These are phyloP conservation scores for Nakaseomyces nivariensis DNA, from an alignment of 1,139 yeast genomes.

Conservation along the genomic window DNA sequence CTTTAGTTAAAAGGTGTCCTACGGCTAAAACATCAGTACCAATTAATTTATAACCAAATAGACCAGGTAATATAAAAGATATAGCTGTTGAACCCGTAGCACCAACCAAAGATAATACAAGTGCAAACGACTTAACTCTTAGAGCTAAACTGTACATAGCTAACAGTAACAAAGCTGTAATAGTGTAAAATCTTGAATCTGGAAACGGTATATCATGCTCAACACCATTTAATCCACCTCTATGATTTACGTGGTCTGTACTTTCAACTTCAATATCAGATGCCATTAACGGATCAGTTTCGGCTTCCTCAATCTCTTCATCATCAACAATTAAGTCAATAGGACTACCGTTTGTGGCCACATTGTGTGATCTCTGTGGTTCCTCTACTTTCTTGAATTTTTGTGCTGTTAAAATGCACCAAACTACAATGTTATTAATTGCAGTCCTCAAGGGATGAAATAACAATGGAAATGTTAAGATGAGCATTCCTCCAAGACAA, in stretches of 20 bases:
- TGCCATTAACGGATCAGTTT: background rate
- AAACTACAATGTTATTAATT: conserved; percentile 59
- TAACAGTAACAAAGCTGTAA: conserved; percentile 39
- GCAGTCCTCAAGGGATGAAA: conserved; percentile 89
- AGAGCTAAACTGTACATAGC: conserved; percentile 57
- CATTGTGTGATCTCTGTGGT: background rate
- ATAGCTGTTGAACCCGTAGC: conserved; percentile 7
- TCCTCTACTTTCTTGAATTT: background rate
- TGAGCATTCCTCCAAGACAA: conserved; percentile 71
- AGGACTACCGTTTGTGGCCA: background rate
- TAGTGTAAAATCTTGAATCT: conserved; percentile 35
- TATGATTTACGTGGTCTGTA: background rate
- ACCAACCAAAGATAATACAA: conserved; percentile 83
- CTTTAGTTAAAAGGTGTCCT: conserved; percentile 24
- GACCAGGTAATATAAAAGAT: conserved; percentile 34
- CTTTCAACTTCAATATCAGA: background rate
- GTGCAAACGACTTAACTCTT: conserved; percentile 64
- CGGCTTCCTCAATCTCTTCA: background rate
- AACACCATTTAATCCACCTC: conserved; percentile 2
- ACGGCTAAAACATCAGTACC: conserved; percentile 29
- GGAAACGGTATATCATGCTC: conserved; percentile 42
- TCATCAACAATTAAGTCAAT: background rate
- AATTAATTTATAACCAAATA: conserved; percentile 68
- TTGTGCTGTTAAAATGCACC: conserved; percentile 30
- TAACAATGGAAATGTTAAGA: conserved; percentile 84